Evolutionary conservation across 257 asterid species (phyloP), one percentile per base, ranked within the genome.

Genomic region (Lantana camara): DNA sequence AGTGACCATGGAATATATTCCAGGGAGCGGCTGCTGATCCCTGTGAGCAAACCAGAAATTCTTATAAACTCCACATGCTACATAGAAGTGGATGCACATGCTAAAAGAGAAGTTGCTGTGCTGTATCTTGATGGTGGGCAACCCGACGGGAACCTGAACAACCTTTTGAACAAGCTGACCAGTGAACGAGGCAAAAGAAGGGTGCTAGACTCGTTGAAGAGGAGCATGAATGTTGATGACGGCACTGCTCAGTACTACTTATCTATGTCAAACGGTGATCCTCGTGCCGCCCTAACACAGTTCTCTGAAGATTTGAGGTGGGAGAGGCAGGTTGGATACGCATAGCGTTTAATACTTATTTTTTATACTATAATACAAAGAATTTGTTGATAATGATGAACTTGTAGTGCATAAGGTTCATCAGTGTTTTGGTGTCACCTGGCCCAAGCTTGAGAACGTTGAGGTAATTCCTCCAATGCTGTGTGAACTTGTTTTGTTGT

Each of bases 1-100:
- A 93, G 96, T 23, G 99, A 93, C 69, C 99, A 90, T 50, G 99
- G 97, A 21, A 90, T 93, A 78, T 81, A 84, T 86, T 90, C 99
- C 3, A 80, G 99, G 82, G 97, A 93, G 73, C 84, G 99, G 75
- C 79, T 93, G 57, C 79, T 93, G 70, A 93, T 93, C 71, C 99
- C 97, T 9, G 60, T 87, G 47, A 77, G 82, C 77, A 84, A 85
- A 48, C 88, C 95, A 22, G 87, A 90, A 35, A 70, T 79, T 67
- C 96, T 90, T 16, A 42, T 78, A 52, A 65, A 79, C 13, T 67
- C 89, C 53, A 83, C 81, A n/a, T 93, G 97, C 89, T 90, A 85
- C 85, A 88, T 93, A 48, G 99, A 93, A 71, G 78, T 85, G 73
- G 99, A 93, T 44, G 48, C 71, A 9, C 80, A 75, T 76, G 94